These are phyloP conservation scores for Blastomyces emzantsi DNA, from an alignment of 2,329 filamentous ascomycete genomes.

Conservation along the genomic window DNA sequence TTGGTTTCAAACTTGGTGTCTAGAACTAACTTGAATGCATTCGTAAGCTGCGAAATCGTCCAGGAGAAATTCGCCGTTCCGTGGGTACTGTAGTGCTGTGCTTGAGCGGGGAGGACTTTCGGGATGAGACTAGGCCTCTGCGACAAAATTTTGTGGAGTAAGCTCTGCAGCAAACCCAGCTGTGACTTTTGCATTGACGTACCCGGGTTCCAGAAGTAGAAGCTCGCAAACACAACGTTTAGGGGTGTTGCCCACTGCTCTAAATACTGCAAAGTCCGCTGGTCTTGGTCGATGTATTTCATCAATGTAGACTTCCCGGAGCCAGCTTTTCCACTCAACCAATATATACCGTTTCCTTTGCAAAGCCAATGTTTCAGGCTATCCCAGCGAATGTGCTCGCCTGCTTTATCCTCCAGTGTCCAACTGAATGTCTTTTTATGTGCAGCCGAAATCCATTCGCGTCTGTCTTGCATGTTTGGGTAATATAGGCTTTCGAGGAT, in stretches of 20 bases:
- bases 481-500: constrained; percentile 3
- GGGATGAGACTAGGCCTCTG: constrained; percentile 25
- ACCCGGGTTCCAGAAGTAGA: constrained; percentile 39
- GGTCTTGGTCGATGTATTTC: constrained; percentile 33
- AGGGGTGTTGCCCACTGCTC: constrained; percentile 27
- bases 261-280: constrained; percentile 22
- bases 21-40: constrained; percentile 11
- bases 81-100: background rate
- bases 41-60: constrained; percentile 9
- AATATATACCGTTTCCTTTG: constrained; percentile 22
- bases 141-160: constrained; percentile 30
- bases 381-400: background rate
- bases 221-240: constrained; percentile 26
- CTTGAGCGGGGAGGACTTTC: constrained; percentile 11
- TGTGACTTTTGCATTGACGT: constrained; percentile 34
- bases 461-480: constrained; percentile 7
- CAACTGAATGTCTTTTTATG: constrained; percentile 17
- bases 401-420: constrained; percentile 12
- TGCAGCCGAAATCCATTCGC: constrained; percentile 14
- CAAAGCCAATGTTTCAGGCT: constrained; percentile 21
- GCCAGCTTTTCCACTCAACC: constrained; percentile 40
- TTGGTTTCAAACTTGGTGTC: constrained; percentile 1
- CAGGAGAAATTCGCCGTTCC: background rate
- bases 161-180: constrained; percentile 32
- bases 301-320: constrained; percentile 44